Evolutionary conservation across 768 basidiomycete species (phyloP).

Genomic region (Hygrocybe coccinea): DNA sequence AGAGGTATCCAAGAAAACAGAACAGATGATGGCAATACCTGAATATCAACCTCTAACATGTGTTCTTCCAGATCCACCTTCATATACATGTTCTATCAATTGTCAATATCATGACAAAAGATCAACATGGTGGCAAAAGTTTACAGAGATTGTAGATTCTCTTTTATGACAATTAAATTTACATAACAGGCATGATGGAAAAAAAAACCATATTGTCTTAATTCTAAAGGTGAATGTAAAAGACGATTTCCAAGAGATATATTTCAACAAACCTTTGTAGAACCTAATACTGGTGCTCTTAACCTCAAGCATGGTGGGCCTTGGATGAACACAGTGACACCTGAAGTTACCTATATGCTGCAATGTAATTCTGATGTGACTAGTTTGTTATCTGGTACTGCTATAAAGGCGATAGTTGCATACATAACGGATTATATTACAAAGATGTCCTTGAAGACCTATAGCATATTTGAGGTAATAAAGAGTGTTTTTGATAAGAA

Average conservation of each 20-base stretch:
- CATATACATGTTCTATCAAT: slow-evolving; percentile 11
- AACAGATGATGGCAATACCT: not conserved
- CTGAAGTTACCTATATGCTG: slow-evolving; percentile 26
- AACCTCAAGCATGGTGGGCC: slow-evolving; percentile 29
- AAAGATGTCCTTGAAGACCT: slow-evolving; percentile 31
- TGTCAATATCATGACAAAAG: slow-evolving; percentile 6
- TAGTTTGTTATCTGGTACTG: slow-evolving; percentile 32
- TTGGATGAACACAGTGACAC: slow-evolving; percentile 32
- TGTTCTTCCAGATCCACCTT: slow-evolving; percentile 20
- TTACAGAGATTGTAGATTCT: slow-evolving; percentile 22
- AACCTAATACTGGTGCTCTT: slow-evolving; percentile 23
- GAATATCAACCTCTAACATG: slow-evolving; percentile 20
- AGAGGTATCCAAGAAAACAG: slow-evolving; percentile 16
- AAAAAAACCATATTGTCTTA: slow-evolving; percentile 13
- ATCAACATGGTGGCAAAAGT: slow-evolving; percentile 17
- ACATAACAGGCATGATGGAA: slow-evolving; percentile 23
- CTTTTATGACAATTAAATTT: slow-evolving; percentile 26
- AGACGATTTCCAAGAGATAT: slow-evolving; percentile 30
- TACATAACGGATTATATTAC: slow-evolving; percentile 38
- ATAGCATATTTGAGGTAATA: slow-evolving; percentile 31
- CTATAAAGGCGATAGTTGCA: slow-evolving; percentile 29
- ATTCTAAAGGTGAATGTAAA: slow-evolving; percentile 28
- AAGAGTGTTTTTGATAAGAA: slow-evolving; percentile 20
- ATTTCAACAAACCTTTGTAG: slow-evolving; percentile 19
- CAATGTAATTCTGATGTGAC: slow-evolving; percentile 37